Conservation (phyloP, 2,329 filamentous ascomycete species). For the Claviceps africana region DNA sequence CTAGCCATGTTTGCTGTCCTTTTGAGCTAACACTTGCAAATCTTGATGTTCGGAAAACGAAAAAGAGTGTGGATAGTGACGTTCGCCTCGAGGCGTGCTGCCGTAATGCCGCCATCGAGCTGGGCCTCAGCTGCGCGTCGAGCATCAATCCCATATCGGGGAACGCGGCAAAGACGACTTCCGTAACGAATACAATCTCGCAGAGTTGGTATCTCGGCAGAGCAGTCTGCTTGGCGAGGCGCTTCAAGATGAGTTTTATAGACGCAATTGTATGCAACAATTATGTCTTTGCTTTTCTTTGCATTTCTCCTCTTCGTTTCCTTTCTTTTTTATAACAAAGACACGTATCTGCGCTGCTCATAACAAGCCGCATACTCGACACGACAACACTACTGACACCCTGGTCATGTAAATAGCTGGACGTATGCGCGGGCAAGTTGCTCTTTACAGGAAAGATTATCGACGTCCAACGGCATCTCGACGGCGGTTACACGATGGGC, state of each 20-base stretch:
- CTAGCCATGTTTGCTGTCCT: not conserved
- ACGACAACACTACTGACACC: too few species aligned
- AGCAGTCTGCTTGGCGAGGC: constrained; percentile 17
- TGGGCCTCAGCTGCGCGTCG: constrained; percentile 24
- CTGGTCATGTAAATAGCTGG: too few species aligned
- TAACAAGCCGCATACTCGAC: too few species aligned
- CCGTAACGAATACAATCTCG: constrained; percentile 16
- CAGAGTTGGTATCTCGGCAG: constrained; percentile 22
- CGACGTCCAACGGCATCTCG: constrained; percentile 23
- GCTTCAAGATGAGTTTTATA: constrained; percentile 14
- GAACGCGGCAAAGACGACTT: constrained; percentile 3
- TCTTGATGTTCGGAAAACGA: too few species aligned
- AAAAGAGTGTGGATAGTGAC: constrained; percentile 20
- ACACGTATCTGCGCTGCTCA: too few species aligned
- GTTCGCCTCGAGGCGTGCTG: constrained; percentile 22
- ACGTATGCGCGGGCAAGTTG: constrained; percentile 20
- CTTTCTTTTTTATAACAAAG: too few species aligned
- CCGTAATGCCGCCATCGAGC: constrained; percentile 22
- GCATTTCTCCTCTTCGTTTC: not conserved
- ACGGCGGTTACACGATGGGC: constrained; percentile 28
- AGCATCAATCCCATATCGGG: constrained; percentile 20
- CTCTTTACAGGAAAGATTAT: constrained; percentile 27
- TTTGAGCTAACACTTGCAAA: not conserved
- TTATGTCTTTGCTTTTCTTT: not conserved
- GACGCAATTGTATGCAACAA: constrained; percentile 14